Conservation (phyloP, 192 early-diverging fungal species). For the Gaertneriomyces semiglobifer region DNA sequence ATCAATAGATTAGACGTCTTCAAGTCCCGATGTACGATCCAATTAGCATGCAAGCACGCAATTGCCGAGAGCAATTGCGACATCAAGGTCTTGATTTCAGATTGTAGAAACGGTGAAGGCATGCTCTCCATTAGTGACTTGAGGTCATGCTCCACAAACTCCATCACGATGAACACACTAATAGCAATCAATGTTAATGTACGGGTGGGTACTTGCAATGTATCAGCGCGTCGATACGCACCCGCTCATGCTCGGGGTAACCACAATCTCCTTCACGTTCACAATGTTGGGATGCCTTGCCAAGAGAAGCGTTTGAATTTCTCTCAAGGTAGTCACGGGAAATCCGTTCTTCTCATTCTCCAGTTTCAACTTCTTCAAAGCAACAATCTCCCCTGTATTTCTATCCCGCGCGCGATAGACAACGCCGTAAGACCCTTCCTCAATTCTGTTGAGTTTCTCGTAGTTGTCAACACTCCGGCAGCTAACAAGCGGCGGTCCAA, state of each 20-base stretch:
- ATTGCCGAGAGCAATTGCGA: slow-evolving; percentile 50
- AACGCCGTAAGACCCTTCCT: slow-evolving; percentile 94
- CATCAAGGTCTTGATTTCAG: slow-evolving; percentile 67
- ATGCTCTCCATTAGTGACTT: slow-evolving; percentile 86
- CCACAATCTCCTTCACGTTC: slow-evolving; percentile 73
- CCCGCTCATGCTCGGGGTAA: slow-evolving; percentile 61
- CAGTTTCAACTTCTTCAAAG: slow-evolving; percentile 73
- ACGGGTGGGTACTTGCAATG: neutral
- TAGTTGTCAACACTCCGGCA: slow-evolving; percentile 81
- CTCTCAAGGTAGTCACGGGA: slow-evolving; percentile 76
- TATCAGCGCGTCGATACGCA: slow-evolving; percentile 22
- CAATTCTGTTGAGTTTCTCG: slow-evolving; percentile 93
- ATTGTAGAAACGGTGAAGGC: slow-evolving; percentile 73
- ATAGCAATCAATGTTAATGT: neutral
- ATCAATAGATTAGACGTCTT: slow-evolving; percentile 54
- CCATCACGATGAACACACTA: slow-evolving; percentile 94
- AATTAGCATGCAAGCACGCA: slow-evolving; percentile 49
- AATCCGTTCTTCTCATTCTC: slow-evolving; percentile 74
- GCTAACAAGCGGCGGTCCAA: slow-evolving; percentile 46
- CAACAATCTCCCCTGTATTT: slow-evolving; percentile 73
- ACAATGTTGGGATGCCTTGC: slow-evolving; percentile 77
- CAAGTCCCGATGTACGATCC: slow-evolving; percentile 60
- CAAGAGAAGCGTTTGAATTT: slow-evolving; percentile 70
- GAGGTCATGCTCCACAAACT: slow-evolving; percentile 94
- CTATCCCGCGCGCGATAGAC: slow-evolving; percentile 89